A percentile compares a stretch with the other conserved stretches of the same genome.
Evolutionary conservation across 163 green algal genomes (phyloP).

Genomic region (Scenedesmus sp.): DNA sequence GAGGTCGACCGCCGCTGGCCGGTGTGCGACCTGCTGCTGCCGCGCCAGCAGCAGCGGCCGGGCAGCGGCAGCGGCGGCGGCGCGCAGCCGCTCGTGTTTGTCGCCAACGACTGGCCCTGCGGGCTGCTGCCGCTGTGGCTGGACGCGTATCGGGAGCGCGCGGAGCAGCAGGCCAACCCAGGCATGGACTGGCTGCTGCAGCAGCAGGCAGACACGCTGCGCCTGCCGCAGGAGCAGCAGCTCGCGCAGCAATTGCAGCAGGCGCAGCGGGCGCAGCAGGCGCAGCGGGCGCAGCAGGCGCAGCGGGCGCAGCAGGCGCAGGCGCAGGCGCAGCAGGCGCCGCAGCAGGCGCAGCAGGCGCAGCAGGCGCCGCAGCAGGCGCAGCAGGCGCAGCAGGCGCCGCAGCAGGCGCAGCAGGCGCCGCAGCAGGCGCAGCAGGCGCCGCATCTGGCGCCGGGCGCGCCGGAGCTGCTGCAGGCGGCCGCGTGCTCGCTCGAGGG

Average conservation of each 20-base stretch:
- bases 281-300: background rate
- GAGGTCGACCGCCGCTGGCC: constrained; percentile 36
- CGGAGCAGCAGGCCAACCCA: constrained; percentile 17
- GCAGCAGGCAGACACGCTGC: constrained; percentile 37
- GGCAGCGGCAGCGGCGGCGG: background rate
- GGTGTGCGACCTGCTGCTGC: constrained; percentile 30
- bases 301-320: background rate
- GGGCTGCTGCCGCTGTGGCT: constrained; percentile 69
- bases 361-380: constrained; percentile 26
- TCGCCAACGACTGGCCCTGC: constrained; percentile 76
- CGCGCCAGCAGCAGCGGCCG: constrained; percentile 20
- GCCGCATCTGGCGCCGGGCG: background rate
- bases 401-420: too few species aligned
- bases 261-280: constrained; percentile 17
- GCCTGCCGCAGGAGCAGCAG: background rate
- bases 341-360: constrained; percentile 11
- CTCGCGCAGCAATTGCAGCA: constrained; percentile 1
- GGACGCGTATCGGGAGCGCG: constrained; percentile 47
- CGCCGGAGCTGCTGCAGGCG: too few species aligned
- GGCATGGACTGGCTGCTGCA: constrained; percentile 20
- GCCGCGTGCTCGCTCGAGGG: too few species aligned
- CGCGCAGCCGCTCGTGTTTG: constrained; percentile 55
- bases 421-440: too few species aligned
- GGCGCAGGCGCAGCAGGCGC: background rate
- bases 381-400: constrained; percentile 23